Evolutionary conservation across 768 basidiomycete genomes (phyloP), one percentile per base, ranked within the genome.

Genomic region (Agaricus subrufescens): DNA sequence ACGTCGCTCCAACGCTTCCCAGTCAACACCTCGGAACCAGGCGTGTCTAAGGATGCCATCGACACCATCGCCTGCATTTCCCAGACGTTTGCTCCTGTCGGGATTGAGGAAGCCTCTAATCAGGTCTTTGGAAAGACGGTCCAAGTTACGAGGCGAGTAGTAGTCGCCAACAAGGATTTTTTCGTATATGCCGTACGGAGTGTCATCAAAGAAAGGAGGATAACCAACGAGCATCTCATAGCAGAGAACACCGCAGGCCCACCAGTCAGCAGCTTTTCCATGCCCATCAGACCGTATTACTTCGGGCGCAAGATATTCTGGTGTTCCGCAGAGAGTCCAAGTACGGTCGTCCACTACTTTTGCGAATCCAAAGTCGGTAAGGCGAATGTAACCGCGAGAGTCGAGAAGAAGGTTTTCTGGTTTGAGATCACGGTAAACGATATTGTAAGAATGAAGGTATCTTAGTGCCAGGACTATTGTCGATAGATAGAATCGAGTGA

Each of bases 201-300:
- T 92, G 69, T 97, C 92, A 67, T 98, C 94, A 71, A 93, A 98
- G 79, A 98, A 99, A 23, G 97, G 97, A 27, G 96, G 95, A 66
- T 96, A 98, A 1, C 97, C 97, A 31, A 96, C 96, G 44, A 99
- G 83, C 94, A 98, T 98, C 70, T 99, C 97, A 69, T 96, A 99
- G 69, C 91, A 93, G 37, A 99, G 77, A 46, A 98, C 91, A 19
- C 97, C 97, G 64, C 94, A 89, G 8, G 97, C 96, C 97, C 97
- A 99, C 94, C 94, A 99, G 68, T 99, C 96, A 5, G 94, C 95
- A 8, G 95, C 94, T 69, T 97, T 96, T 10, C 94, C 94, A 70
- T 99, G 97, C 10, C 97, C 97, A 60, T 96, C 94, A 5, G 92
- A 94, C 65, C 96, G 89, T 56, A 99, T 97, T 56, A 99, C 97